Percentiles rank a stretch among this genome's conserved stretches.
Evolutionary conservation across 305 asterid species (phyloP).

Genomic region (Solanum aculeatissimum): DNA sequence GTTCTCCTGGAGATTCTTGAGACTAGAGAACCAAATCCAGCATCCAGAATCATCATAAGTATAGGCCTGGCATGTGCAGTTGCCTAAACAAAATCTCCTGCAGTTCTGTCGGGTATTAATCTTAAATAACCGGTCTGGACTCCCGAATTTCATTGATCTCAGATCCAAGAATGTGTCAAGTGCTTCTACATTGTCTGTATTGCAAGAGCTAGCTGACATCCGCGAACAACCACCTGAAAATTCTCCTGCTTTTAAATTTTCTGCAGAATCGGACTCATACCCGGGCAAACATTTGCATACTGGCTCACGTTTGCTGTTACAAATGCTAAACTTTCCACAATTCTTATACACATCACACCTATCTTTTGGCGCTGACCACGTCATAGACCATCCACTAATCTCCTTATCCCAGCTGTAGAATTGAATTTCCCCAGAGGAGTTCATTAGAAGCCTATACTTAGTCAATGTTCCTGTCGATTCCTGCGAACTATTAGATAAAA

Average conservation of each 20-base stretch:
- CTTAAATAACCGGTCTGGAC: background rate
- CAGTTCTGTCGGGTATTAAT: background rate
- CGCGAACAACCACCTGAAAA: constrained; percentile 17
- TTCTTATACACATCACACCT: constrained; percentile 2
- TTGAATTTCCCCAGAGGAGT: constrained; percentile 20
- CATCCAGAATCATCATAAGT: background rate
- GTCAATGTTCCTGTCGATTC: background rate
- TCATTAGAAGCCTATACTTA: constrained; percentile 17
- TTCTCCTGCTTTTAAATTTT: constrained; percentile 5
- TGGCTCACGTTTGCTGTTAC: background rate
- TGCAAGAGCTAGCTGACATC: background rate
- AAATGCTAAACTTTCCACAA: constrained; percentile 28
- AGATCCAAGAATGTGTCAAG: constrained; percentile 7
- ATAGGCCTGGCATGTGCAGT: constrained; percentile 27
- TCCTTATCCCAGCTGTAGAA: background rate
- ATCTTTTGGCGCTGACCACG: constrained; percentile 21
- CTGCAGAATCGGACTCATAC: background rate
- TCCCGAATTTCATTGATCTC: background rate
- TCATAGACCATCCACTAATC: background rate
- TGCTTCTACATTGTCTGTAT: too few relatives aligned
- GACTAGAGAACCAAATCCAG: constrained; percentile 9
- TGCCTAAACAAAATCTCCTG: constrained; percentile 9
- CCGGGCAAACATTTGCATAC: constrained; percentile 28
- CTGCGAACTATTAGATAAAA: constrained; percentile 1
- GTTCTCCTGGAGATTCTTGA: constrained; percentile 4